Evolutionary conservation across 352 stramenopile genomes (phyloP).

Genomic region (Phytophthora colocasiae): DNA sequence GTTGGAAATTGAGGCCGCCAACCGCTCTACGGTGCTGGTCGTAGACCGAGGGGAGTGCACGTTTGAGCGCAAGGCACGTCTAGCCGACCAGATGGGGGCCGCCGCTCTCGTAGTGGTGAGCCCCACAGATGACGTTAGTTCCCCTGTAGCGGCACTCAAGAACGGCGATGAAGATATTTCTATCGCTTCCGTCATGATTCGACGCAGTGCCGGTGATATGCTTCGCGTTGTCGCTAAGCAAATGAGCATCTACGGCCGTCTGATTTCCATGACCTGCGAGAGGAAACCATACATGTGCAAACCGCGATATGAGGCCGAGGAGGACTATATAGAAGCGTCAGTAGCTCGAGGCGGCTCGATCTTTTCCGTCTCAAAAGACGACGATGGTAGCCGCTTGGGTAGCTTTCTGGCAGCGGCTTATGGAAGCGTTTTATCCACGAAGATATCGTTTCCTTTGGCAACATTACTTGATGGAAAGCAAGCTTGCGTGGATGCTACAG

Average conservation of each 20-base stretch:
- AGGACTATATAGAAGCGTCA: conserved; percentile 46
- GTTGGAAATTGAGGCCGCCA: conserved; percentile 34
- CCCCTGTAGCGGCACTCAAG: conserved; percentile 49
- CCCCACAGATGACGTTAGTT: conserved; percentile 46
- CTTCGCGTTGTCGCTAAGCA: conserved; percentile 40
- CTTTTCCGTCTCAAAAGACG: conserved; percentile 14
- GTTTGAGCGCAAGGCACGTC: conserved; percentile 67
- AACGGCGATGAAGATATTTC: conserved; percentile 48
- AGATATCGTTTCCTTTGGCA: conserved; percentile 30
- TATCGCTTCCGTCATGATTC: conserved; percentile 73
- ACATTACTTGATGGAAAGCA: conserved; percentile 27
- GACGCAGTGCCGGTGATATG: conserved; percentile 54
- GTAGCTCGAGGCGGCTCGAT: conserved; percentile 47
- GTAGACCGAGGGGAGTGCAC: conserved; percentile 70
- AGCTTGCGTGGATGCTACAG: conserved; percentile 30
- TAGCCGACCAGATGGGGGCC: conserved; percentile 55
- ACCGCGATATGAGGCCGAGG: conserved; percentile 31
- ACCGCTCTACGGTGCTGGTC: conserved; percentile 53
- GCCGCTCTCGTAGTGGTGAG: conserved; percentile 62
- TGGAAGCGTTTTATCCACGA: conserved; percentile 49
- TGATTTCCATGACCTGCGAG: conserved; percentile 68
- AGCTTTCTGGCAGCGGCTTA: conserved; percentile 64
- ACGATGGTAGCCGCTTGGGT: conserved; percentile 34
- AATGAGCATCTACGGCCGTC: conserved; percentile 45
- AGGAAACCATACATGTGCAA: conserved; percentile 56